Base-by-base conservation (phyloP, 1,284 basidiomycete species). In the Trichosporon ovoides region DNA sequence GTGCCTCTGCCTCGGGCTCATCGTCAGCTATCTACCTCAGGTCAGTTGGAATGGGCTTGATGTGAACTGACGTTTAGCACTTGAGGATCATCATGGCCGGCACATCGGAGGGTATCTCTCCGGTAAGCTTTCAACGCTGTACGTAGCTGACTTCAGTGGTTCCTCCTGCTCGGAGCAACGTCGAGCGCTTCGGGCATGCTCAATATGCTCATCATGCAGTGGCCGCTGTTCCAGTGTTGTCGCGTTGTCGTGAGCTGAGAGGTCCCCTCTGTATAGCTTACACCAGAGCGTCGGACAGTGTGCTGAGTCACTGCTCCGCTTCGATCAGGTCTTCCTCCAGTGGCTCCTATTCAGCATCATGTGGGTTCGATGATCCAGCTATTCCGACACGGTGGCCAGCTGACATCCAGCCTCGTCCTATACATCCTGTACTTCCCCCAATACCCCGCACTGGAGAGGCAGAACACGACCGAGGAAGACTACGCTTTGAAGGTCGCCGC, bases 361-460 rank as follows among this genome's bases (percentile, higher is more conserved):
- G 93, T 94, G 65, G 62, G 88, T 81, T n/a, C 4, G 14, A 10
- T 20, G 18, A 28, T 3, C 31, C 16, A 19, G 13, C 14, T 6
- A 61, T 60, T 35, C 52, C 22, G 10, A 9, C 9, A 24, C 40
- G 22, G 14, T 7, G 13, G 16, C 20, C 31, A 57, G 52, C 59
- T 57, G 3, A 59, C 33, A 28, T n/a, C 20, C 9, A 96, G 92
- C 50, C 81, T 96, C 59, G 82, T 93, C 1, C 83, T 98, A 3
- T 98, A 90, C 78, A 87, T 98, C 77, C 79, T 89, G 48, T 98
- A 94, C 81, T 98, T 92, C 71, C 94, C 94, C 0, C 77, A 81
- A n/a, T 46, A 51, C 13, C 60, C 60, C 7, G 1, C 74, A 77
- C 34, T 74, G 73, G n/a, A 78, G 79, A 51, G 66, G 80, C 64